These are phyloP conservation scores for Schizosaccharomyces versatilis DNA, from an alignment of 1,139 yeast genomes.

Conservation along the genomic window DNA sequence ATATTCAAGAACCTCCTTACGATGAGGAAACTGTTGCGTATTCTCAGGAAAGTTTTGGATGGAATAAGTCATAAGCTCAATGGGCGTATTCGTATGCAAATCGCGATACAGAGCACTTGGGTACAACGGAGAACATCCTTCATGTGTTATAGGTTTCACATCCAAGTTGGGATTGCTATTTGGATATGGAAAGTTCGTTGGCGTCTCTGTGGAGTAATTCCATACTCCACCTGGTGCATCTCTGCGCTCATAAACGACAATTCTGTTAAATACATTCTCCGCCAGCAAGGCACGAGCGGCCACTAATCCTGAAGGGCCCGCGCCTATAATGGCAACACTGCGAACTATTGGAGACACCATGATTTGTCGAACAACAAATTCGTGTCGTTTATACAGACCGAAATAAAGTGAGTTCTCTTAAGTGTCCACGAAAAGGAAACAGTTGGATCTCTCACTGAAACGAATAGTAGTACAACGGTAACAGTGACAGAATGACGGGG, in stretches of 20 bases:
- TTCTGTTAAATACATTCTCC: slow-evolving; percentile 24
- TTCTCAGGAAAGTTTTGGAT: slow-evolving; percentile 1
- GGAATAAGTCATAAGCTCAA: slow-evolving; percentile 6
- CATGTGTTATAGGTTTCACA: slow-evolving; percentile 5
- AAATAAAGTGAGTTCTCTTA: neutral
- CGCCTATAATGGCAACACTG: slow-evolving; percentile 20
- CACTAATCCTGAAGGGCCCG: slow-evolving; percentile 48
- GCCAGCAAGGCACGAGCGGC: slow-evolving; percentile 31
- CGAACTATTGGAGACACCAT: neutral
- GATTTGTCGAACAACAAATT: neutral
- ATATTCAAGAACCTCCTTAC: slow-evolving; percentile 4
- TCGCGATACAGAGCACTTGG: slow-evolving; percentile 12
- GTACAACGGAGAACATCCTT: slow-evolving; percentile 6
- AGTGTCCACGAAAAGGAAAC: neutral
- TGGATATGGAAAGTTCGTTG: neutral
- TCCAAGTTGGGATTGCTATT: slow-evolving; percentile 6
- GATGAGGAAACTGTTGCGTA: slow-evolving; percentile 4
- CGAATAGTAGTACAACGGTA: neutral
- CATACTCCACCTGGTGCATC: slow-evolving; percentile 32
- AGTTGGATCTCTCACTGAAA: neutral
- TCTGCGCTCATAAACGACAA: slow-evolving; percentile 32
- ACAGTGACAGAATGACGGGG: neutral
- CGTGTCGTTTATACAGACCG: neutral
- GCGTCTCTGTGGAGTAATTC: slow-evolving; percentile 18
- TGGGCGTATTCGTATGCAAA: slow-evolving; percentile 8